Base-by-base conservation (phyloP, 805 yeast genomes). In the Metschnikowia koreensis region DNA sequence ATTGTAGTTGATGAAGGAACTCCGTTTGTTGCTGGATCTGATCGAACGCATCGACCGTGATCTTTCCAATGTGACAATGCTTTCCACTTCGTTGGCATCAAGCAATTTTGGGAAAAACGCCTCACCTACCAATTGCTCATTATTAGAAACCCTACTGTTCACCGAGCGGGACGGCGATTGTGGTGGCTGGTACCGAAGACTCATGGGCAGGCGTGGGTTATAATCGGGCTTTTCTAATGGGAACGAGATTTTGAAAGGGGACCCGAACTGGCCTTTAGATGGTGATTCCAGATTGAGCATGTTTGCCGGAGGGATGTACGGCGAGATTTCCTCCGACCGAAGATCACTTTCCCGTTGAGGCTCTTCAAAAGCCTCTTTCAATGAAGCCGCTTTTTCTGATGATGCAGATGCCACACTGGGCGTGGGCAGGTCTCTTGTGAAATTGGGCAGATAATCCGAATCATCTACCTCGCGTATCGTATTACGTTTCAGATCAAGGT, bases 81-180 rank as follows among this genome's bases (percentile, higher is more conserved):
- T 83, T 57, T 85, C 88, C 10, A 88, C 87, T 61, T 88, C 96
- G 47, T 79, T 81, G 0, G 80, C 74, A 51, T 78, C 84, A 33
- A 88, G 70, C 2, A 82, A 79, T 62, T 84, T 87, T 0, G 96
- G 96, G 65, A 88, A 88, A 27, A 87, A 66, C 0, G 83, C 81
- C 50, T 86, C 79, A 3, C 79, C 79, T 7, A 70, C 57, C 10
- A 73, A 55, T 40, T 63, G 69, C 34, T 63, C 67, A 22, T 55
- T 22, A 22, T 22, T 61, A 15, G 51, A 50, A 27, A 40, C 22
- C 42, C 41, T 44, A 44, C 53, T 46, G 31, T 38, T 36, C 26
- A 31, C 36, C 15, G 53, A 50, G 8, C 47, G 38, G 26, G 15
- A 37, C 1, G 53, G 53, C 10, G 50, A 46, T 16, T 41, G 52